Percentiles rank a stretch among this genome's conserved stretches.
These are phyloP conservation scores for Chaetomium globosum DNA, from an alignment of 2,329 filamentous ascomycete genomes.

Conservation along the genomic window DNA sequence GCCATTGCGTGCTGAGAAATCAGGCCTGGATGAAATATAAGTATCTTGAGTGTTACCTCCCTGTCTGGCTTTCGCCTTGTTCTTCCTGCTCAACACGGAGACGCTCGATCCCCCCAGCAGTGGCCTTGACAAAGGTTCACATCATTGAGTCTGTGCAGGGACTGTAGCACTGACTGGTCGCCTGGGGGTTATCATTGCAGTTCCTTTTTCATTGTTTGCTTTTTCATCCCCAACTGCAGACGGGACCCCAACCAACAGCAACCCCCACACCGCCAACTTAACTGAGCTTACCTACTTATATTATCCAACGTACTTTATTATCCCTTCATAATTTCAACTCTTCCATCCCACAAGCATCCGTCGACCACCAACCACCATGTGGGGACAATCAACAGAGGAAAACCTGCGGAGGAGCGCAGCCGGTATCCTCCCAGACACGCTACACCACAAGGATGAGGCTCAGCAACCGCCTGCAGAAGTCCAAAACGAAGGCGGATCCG, in stretches of 20 bases:
- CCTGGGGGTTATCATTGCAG: slow-evolving; percentile 7
- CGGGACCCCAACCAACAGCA: not conserved
- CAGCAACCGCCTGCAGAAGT: slow-evolving; percentile 4
- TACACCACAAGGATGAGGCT: slow-evolving; percentile 32
- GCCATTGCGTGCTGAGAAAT: slow-evolving; percentile 24
- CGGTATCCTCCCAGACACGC: slow-evolving; percentile 29
- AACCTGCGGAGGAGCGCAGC: slow-evolving; percentile 30
- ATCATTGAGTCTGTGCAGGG: not conserved
- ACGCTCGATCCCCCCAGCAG: not conserved
- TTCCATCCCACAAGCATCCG: not conserved
- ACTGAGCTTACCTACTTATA: too few relatives aligned
- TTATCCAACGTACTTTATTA: not conserved
- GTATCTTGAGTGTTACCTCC: not conserved
- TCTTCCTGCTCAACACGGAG: not conserved
- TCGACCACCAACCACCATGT: slow-evolving; percentile 25
- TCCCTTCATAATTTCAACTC: not conserved
- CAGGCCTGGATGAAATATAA: not conserved
- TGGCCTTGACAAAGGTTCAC: not conserved
- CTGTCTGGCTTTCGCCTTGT: not conserved
- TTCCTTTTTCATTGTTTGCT: not conserved
- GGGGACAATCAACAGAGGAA: slow-evolving; percentile 32
- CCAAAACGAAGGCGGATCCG: slow-evolving; percentile 11
- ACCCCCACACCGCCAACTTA: not conserved
- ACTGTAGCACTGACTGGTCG: slow-evolving; percentile 12
- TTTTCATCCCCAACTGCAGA: not conserved